Evolutionary conservation across 805 yeast genomes (phyloP).

Genomic region (Ogataea salicorniae): DNA sequence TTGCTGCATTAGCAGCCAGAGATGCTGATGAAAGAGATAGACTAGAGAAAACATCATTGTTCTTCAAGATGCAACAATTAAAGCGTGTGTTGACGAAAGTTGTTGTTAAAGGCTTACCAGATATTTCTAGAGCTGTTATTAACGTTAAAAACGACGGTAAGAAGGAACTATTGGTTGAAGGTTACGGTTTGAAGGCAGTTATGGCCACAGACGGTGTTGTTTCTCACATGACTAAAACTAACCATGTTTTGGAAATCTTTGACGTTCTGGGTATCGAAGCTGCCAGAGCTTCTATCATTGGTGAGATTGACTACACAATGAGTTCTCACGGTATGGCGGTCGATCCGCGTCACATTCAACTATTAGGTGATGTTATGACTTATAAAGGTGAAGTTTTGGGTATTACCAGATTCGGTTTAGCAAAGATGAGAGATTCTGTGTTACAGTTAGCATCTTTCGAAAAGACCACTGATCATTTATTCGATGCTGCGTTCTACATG

Average conservation of each 20-base stretch:
- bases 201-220: conserved; percentile 97
- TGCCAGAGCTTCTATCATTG: conserved; percentile 86
- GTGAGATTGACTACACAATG: conserved; percentile 96
- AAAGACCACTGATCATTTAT: conserved; percentile 96
- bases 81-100: conserved; percentile 81
- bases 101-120: conserved; percentile 89
- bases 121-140: conserved; percentile 92
- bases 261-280: conserved; percentile 96
- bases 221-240: conserved; percentile 81
- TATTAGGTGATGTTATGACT: conserved; percentile 97
- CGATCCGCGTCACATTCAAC: conserved; percentile 98
- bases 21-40: conserved; percentile 36
- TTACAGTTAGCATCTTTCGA: conserved; percentile 95
- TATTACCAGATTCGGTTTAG: conserved; percentile 94
- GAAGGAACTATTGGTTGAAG: conserved; percentile 93
- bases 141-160: conserved; percentile 82
- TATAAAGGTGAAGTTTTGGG: conserved; percentile 98
- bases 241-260: conserved; percentile 86
- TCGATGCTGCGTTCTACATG: conserved; percentile 98
- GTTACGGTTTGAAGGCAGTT: conserved; percentile 92
- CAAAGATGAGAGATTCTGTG: conserved; percentile 98
- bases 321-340: conserved; percentile 99
- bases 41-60: conserved; percentile 46
- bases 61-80: conserved; percentile 84
- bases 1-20: conserved; percentile 21